phyloP scores from a whole-genome alignment of 352 stramenopile species.

The Blastocystis sp. region DNA sequence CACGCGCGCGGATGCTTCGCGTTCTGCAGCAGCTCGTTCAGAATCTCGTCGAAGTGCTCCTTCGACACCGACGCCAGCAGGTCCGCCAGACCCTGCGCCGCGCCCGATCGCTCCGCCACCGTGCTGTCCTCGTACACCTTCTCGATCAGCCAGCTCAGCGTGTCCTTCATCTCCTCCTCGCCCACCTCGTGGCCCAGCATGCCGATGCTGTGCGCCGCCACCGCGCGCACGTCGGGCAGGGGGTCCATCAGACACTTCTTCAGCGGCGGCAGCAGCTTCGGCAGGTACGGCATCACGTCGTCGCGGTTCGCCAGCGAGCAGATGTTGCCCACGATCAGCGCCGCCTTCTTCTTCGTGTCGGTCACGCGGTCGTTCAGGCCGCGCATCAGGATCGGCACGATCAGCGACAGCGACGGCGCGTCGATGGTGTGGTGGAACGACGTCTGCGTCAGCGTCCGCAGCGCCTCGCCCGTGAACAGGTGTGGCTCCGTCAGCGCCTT shows the following conservation, averaged over 20 bases:
- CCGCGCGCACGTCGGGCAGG: conserved; percentile 90
- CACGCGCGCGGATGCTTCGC: conserved; percentile 89
- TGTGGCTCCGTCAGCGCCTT: conserved; percentile 93
- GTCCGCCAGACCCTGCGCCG: conserved; percentile 95
- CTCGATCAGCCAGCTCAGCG: conserved; percentile 94
- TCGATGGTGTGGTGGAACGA: conserved; percentile 99
- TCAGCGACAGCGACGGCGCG: conserved; percentile 95
- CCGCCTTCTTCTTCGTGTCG: conserved; percentile 96
- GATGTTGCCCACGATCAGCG: conserved; percentile 98
- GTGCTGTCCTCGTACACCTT: conserved; percentile 91
- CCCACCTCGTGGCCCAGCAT: conserved; percentile 92
- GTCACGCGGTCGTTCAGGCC: conserved; percentile 93
- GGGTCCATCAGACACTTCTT: conserved; percentile 87
- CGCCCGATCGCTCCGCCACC: conserved; percentile 94
- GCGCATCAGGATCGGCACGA: conserved; percentile 97
- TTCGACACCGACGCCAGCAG: conserved; percentile 86
- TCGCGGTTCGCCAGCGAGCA: conserved; percentile 95
- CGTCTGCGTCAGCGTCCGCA: conserved; percentile 95
- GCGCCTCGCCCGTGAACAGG: conserved; percentile 85
- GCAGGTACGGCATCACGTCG: conserved; percentile 96
- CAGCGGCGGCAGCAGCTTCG: conserved; percentile 92
- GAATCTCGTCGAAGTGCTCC: conserved; percentile 80
- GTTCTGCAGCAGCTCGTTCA: conserved; percentile 87
- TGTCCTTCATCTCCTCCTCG: conserved; percentile 90
- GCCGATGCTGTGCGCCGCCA: conserved; percentile 91